A percentile compares a stretch with the other conserved stretches of the same genome.
These are phyloP conservation scores for Fraxinus excelsior DNA, from an alignment of 257 asterid genomes.

Conservation along the genomic window DNA sequence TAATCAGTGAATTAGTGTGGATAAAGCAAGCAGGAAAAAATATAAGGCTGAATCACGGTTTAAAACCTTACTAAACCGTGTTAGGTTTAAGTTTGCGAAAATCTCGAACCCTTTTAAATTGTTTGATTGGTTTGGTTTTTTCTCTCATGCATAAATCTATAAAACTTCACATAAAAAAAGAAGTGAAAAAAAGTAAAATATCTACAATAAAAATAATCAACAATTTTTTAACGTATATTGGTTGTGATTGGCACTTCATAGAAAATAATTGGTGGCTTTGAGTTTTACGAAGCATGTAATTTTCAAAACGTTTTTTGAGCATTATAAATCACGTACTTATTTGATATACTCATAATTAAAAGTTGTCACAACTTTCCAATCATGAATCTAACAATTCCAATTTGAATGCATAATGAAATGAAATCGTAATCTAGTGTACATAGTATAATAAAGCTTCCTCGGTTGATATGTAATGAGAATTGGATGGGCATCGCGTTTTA, in stretches of 20 bases:
- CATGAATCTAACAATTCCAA: slow-evolving; percentile 40
- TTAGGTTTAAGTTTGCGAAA: too few species aligned
- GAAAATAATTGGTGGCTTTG: background rate
- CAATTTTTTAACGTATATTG: background rate
- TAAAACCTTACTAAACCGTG: too few species aligned
- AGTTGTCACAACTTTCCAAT: slow-evolving; percentile 42
- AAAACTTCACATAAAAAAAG: too few species aligned
- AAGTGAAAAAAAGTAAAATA: too few species aligned
- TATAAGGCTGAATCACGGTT: too few species aligned
- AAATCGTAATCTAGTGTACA: slow-evolving; percentile 45
- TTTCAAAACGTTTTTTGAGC: background rate
- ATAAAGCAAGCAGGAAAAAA: too few species aligned
- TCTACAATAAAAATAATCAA: too few species aligned
- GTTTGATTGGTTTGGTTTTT: too few species aligned
- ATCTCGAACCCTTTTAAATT: too few species aligned
- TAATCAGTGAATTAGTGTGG: too few species aligned
- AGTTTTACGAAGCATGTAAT: slow-evolving; percentile 10
- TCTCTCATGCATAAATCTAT: too few species aligned
- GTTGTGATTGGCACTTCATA: too few species aligned
- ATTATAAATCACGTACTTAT: slow-evolving; percentile 28
- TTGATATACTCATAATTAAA: slow-evolving; percentile 33
- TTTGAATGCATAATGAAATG: slow-evolving; percentile 31
- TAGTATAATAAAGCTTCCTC: slow-evolving; percentile 2
- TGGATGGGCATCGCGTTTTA: background rate
- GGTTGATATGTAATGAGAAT: background rate